Percentiles rank a stretch among this genome's conserved stretches.
These are phyloP conservation scores for Nothophoma quercina DNA, from an alignment of 2,329 filamentous ascomycete species.

Conservation along the genomic window DNA sequence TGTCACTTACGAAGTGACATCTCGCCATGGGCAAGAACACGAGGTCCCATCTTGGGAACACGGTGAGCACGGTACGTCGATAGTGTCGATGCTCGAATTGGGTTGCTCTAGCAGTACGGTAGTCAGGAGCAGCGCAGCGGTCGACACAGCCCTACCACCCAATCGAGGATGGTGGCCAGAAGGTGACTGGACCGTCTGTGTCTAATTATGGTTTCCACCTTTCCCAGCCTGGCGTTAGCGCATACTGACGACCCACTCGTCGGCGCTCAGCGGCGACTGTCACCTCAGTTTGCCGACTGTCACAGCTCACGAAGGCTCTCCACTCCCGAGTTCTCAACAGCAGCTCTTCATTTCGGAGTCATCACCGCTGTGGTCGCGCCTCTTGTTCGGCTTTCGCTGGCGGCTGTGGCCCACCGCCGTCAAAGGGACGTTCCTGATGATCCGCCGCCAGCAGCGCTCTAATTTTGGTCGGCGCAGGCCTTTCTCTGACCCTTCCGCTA, in stretches of 20 bases:
- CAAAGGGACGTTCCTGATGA: slow-evolving; percentile 19
- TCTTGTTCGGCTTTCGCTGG: slow-evolving; percentile 8
- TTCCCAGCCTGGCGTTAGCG: slow-evolving; percentile 14
- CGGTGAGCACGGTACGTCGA: slow-evolving; percentile 46
- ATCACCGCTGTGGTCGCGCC: slow-evolving; percentile 13
- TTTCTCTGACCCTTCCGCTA: background rate
- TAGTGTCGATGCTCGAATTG: slow-evolving; percentile 35
- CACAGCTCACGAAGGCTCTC: slow-evolving; percentile 20
- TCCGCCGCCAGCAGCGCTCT: slow-evolving; percentile 9
- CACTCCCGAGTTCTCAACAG: slow-evolving; percentile 16
- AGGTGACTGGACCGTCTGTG: slow-evolving; percentile 5
- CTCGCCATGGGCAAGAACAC: slow-evolving; percentile 31
- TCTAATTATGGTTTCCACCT: slow-evolving; percentile 24
- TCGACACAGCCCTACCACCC: slow-evolving; percentile 33
- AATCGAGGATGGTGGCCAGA: slow-evolving; percentile 2
- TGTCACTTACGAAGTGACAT: slow-evolving; percentile 36
- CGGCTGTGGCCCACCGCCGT: slow-evolving; percentile 1
- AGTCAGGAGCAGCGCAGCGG: slow-evolving; percentile 20
- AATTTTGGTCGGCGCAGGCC: background rate
- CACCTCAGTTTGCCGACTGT: slow-evolving; percentile 22
- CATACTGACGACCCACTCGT: background rate
- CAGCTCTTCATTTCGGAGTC: slow-evolving; percentile 20
- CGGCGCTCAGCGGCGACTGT: slow-evolving; percentile 9
- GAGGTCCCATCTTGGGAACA: slow-evolving; percentile 40
- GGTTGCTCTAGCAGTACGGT: slow-evolving; percentile 24